A percentile compares a stretch with the other conserved stretches of the same genome.
Conservation (phyloP, 345 rosid genomes). For the Theobroma cacao region DNA sequence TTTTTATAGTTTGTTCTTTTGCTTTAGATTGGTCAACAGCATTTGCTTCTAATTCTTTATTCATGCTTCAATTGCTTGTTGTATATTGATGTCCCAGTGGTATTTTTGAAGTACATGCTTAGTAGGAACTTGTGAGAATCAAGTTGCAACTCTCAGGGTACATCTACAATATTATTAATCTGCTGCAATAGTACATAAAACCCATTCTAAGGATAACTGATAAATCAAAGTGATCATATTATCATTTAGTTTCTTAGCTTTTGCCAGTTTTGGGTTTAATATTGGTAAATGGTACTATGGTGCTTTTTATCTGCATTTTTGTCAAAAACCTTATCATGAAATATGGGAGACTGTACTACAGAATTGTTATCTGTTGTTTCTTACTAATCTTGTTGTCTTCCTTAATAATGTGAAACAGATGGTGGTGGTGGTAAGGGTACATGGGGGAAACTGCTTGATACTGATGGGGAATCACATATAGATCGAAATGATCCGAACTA, state of each 20-base stretch:
- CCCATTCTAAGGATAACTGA: not conserved
- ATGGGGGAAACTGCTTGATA: constrained; percentile 96
- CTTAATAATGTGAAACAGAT: constrained; percentile 42
- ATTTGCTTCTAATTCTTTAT: not conserved
- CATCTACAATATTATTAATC: not conserved
- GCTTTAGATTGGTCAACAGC: not conserved
- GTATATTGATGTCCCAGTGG: not conserved
- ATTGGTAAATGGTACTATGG: not conserved
- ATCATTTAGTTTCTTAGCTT: not conserved
- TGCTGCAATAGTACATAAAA: not conserved
- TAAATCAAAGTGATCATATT: not conserved
- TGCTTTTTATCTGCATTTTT: not conserved
- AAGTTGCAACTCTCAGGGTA: not conserved
- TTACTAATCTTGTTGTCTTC: not conserved
- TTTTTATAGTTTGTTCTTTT: not conserved
- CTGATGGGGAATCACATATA: constrained; percentile 58
- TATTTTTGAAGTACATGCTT: not conserved
- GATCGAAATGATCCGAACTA: constrained; percentile 97
- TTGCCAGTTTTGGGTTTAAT: not conserved
- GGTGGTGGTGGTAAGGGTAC: constrained; percentile 99
- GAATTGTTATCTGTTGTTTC: not conserved
- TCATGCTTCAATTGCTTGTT: not conserved
- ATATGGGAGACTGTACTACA: not conserved
- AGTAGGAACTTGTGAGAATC: not conserved
- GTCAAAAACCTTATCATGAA: not conserved